phyloP scores from a whole-genome alignment of 192 early-diverging fungal species.

The Piromyces finnis region DNA sequence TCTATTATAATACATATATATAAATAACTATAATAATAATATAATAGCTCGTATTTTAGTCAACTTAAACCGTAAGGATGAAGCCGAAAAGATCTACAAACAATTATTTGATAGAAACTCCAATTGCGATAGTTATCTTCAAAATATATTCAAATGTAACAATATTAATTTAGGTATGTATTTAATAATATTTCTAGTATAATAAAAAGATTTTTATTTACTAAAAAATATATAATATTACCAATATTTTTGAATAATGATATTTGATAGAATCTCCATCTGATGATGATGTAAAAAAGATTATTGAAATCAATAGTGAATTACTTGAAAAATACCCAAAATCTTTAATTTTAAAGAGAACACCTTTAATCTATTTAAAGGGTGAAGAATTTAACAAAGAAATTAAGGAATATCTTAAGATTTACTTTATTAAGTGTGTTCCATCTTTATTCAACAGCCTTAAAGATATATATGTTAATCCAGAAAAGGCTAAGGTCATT shows the following conservation, averaged over 20 bases:
- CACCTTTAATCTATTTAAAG: conserved; percentile 55
- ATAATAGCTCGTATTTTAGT: neutral
- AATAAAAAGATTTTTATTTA: too few relatives aligned
- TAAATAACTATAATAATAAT: neutral
- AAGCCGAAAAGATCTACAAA: neutral
- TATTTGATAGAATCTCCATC: neutral
- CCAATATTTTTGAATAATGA: too few relatives aligned
- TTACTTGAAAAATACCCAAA: conserved; percentile 54
- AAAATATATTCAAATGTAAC: neutral
- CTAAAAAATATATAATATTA: too few relatives aligned
- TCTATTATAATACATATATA: neutral
- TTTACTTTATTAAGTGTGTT: conserved; percentile 73
- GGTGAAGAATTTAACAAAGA: conserved; percentile 32
- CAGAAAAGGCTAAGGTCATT: conserved; percentile 46
- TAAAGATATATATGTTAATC: conserved; percentile 46
- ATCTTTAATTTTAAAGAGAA: conserved; percentile 59
- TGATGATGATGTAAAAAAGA: conserved; percentile 9
- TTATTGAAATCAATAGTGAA: conserved; percentile 16
- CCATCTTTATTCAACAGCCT: conserved; percentile 79
- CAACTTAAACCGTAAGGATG: neutral
- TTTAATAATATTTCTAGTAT: neutral
- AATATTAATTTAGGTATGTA: neutral
- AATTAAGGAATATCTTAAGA: conserved; percentile 47
- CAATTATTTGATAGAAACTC: neutral
- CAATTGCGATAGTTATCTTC: neutral